Base-by-base conservation (phyloP, 2,329 filamentous ascomycete genomes). In the Epichloe baconii region DNA sequence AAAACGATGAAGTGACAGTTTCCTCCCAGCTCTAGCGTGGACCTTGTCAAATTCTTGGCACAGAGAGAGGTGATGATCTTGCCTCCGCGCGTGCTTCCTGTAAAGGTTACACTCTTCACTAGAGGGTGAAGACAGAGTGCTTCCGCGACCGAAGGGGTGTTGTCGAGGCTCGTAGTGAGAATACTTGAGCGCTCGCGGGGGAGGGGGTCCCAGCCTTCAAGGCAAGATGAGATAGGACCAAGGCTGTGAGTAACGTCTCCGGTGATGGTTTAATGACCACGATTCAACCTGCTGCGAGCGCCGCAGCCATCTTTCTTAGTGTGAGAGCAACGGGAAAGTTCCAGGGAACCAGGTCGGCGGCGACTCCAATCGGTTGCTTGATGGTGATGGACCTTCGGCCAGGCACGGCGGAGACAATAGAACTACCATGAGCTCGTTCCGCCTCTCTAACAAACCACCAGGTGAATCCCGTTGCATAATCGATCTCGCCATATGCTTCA, bases 261-360 rank as follows among this genome's bases (percentile, higher is more conserved):
- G 83, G 83, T 4, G 79, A 83, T 2, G 84, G 82, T 67, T 88
- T 88, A 15, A 79, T 73, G 15, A 90, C 73, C 79, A 90, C 86
- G 1, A 83, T 86, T 64, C 84, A 88, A 19, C 85, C 85, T 12
- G 84, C 84, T 23, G 85, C 85, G 31, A 88, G 68, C 1, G 79
- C 80, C 0, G 79, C 68, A 2, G 65, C 68, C 8, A 69, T 65
- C 53, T 76, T 75, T 17, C 72, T 61, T 21, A 73, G 64, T 7
- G 74, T 66, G 65, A 79, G 75, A 11, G 72, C 74, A 21, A 73
- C 62, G 12, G 76, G 76, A 56, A 83, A 85, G 65, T 85, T 84
- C 80, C 79, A 68, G 0, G 66, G 65, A 6, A 68, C 61, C 11
- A 69, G 56, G 15, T 63, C 65, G 1, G 61, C 65, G 7, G 60